Conservation (phyloP, 768 basidiomycete species). For the Exidia glandulosa region DNA sequence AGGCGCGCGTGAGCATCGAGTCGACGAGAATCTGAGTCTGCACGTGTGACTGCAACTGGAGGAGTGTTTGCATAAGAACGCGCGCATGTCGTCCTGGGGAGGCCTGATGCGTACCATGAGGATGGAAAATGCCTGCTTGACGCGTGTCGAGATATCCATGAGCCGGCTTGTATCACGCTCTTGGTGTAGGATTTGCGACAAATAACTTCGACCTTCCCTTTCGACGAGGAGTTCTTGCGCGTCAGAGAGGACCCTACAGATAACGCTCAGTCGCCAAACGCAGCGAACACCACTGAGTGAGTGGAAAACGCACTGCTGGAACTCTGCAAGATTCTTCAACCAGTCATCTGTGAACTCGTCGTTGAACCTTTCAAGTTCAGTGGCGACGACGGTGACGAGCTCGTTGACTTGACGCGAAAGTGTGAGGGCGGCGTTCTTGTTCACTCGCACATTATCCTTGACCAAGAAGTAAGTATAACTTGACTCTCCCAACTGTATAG, state of each 20-base stretch:
- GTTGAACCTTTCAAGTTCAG: background rate
- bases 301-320: background rate
- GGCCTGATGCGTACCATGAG: background rate
- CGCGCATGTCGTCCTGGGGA: too few species aligned
- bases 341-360: background rate
- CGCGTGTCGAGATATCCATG: background rate
- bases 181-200: background rate
- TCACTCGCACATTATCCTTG: background rate
- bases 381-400: background rate
- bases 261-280: background rate
- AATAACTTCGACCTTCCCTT: background rate
- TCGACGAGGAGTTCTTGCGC: background rate
- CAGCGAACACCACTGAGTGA: background rate
- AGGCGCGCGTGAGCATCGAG: background rate
- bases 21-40: background rate
- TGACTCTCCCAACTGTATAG: too few species aligned
- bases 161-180: background rate
- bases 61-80: background rate
- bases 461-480: too few species aligned
- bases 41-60: background rate
- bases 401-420: background rate
- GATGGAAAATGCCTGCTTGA: background rate
- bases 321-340: background rate
- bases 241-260: background rate
- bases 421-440: background rate